Percentiles rank a stretch among this genome's conserved stretches.
Conservation (phyloP, 2,329 filamentous ascomycete genomes). For the Onygenales sp. region DNA sequence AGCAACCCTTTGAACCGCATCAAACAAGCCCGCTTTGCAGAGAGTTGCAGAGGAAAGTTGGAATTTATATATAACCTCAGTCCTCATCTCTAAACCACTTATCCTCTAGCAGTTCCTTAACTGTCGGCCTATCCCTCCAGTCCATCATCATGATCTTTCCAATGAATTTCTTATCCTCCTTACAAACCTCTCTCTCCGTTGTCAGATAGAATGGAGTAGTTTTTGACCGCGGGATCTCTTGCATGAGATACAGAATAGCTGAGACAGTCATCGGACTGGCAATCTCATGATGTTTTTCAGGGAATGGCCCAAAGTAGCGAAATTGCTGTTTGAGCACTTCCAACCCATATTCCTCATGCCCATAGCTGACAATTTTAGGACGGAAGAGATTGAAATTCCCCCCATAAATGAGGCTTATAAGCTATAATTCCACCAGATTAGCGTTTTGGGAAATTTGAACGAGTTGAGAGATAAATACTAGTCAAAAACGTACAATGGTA, state of each 20-base stretch:
- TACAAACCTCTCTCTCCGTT: not conserved
- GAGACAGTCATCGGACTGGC: slow-evolving; percentile 3
- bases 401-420: slow-evolving; percentile 13
- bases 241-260: slow-evolving; percentile 9
- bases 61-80: too few relatives aligned
- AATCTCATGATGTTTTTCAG: slow-evolving; percentile 8
- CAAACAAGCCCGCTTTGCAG: too few relatives aligned
- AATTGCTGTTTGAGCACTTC: slow-evolving; percentile 15
- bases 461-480: not conserved
- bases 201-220: slow-evolving; percentile 7
- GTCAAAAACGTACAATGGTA: slow-evolving; percentile 2
- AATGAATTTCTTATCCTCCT: slow-evolving; percentile 8
- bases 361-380: slow-evolving; percentile 11
- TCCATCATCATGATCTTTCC: slow-evolving; percentile 5
- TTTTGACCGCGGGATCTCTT: slow-evolving; percentile 5
- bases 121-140: not conserved
- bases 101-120: too few relatives aligned
- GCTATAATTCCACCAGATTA: slow-evolving; percentile 7
- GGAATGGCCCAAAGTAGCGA: slow-evolving; percentile 15
- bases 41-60: too few relatives aligned
- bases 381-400: slow-evolving; percentile 13
- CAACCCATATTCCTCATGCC: slow-evolving; percentile 13
- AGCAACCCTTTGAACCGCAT: too few relatives aligned
- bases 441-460: not conserved
- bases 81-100: too few relatives aligned